Percentiles rank a stretch among this genome's conserved stretches.
phyloP scores from a whole-genome alignment of 1,284 basidiomycete genomes.

The Ceratobasidium papillatum region DNA sequence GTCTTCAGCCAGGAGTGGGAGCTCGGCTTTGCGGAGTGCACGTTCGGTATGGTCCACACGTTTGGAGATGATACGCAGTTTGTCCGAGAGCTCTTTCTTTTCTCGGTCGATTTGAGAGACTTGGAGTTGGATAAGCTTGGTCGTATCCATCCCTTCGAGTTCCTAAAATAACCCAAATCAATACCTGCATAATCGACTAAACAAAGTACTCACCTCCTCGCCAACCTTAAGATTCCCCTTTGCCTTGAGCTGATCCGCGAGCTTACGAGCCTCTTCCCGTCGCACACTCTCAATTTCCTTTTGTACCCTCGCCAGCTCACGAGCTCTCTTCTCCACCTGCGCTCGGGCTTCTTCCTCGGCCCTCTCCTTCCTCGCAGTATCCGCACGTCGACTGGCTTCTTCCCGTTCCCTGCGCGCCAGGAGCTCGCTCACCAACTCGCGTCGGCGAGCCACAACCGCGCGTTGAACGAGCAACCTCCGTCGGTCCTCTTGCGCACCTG shows the following conservation, averaged over 20 bases:
- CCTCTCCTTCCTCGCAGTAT: slow-evolving; percentile 73
- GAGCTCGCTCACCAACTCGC: slow-evolving; percentile 89
- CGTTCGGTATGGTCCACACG: slow-evolving; percentile 96
- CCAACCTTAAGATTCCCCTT: slow-evolving; percentile 88
- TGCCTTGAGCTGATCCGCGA: slow-evolving; percentile 86
- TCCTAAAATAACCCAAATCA: slow-evolving; percentile 59
- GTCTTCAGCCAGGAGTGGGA: slow-evolving; percentile 84
- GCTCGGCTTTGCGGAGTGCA: slow-evolving; percentile 94
- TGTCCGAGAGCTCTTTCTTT: slow-evolving; percentile 88
- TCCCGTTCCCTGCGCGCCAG: slow-evolving; percentile 90
- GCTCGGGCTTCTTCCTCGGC: slow-evolving; percentile 75
- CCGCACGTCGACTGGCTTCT: slow-evolving; percentile 82
- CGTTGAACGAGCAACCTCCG: slow-evolving; percentile 79
- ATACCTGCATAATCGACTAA: background rate
- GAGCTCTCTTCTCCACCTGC: slow-evolving; percentile 72
- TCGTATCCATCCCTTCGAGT: slow-evolving; percentile 85
- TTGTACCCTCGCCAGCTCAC: slow-evolving; percentile 79
- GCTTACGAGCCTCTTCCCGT: slow-evolving; percentile 87
- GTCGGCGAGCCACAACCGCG: slow-evolving; percentile 84
- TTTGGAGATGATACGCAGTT: slow-evolving; percentile 85
- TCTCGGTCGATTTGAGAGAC: slow-evolving; percentile 97
- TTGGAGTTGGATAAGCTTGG: slow-evolving; percentile 89
- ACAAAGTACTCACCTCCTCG: slow-evolving; percentile 66
- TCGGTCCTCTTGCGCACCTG: slow-evolving; percentile 73
- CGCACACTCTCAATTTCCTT: slow-evolving; percentile 86